A percentile compares a stretch with the other conserved stretches of the same genome.
phyloP scores from a whole-genome alignment of 495 filamentous ascomycete species.

The Penicillium odoratum region DNA sequence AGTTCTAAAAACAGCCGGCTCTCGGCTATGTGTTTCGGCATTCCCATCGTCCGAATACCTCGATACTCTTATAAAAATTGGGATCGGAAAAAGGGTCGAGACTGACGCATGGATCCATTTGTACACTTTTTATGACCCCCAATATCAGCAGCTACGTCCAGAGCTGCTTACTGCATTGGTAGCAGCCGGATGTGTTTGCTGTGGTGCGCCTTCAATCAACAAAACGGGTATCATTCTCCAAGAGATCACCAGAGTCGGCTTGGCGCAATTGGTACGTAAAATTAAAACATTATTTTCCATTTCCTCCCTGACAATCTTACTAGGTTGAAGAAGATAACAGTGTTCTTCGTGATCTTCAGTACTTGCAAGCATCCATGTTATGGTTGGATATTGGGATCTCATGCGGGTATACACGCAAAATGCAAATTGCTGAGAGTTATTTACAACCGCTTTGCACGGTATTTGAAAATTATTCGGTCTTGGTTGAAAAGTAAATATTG shows the following conservation, averaged over 20 bases:
- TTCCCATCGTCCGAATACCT: slow-evolving; percentile 58
- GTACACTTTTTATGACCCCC: slow-evolving; percentile 48
- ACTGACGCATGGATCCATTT: slow-evolving; percentile 60
- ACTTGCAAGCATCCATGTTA: slow-evolving; percentile 54
- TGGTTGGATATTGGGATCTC: slow-evolving; percentile 59
- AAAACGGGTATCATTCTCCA: slow-evolving; percentile 61
- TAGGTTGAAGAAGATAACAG: slow-evolving; percentile 58
- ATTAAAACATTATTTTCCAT: background rate
- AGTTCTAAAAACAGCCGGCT: slow-evolving; percentile 28
- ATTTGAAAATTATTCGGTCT: background rate
- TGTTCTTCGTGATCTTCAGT: slow-evolving; percentile 51
- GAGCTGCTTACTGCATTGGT: slow-evolving; percentile 54
- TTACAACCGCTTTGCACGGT: slow-evolving; percentile 49
- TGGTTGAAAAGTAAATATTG: background rate
- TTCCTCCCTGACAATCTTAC: background rate
- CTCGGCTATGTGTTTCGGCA: slow-evolving; percentile 48
- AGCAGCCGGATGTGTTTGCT: slow-evolving; percentile 55
- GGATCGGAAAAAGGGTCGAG: slow-evolving; percentile 51
- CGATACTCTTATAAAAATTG: slow-evolving; percentile 60
- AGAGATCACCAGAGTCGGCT: slow-evolving; percentile 49
- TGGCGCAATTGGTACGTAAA: slow-evolving; percentile 37
- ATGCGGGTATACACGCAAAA: slow-evolving; percentile 61
- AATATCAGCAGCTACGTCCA: slow-evolving; percentile 45
- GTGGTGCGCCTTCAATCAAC: slow-evolving; percentile 50
- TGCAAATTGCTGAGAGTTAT: slow-evolving; percentile 63